phyloP scores from a whole-genome alignment of 2,329 filamentous ascomycete species.

The Botryotinia calthae region DNA sequence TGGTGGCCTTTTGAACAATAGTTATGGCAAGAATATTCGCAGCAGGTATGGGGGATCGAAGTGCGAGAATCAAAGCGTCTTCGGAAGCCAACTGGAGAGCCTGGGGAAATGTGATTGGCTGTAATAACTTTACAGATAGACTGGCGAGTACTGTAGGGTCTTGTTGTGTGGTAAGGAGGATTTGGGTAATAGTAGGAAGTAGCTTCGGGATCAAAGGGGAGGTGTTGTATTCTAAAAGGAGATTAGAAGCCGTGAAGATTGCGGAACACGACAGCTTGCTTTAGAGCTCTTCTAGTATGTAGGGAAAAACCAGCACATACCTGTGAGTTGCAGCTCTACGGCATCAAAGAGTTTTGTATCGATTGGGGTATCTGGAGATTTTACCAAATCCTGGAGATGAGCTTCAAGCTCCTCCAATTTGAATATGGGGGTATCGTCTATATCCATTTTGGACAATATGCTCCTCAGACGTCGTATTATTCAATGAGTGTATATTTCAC shows the following conservation, averaged over 20 bases:
- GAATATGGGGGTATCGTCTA: conserved; percentile 19
- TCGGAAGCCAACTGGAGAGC: conserved; percentile 52
- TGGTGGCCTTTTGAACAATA: conserved; percentile 55
- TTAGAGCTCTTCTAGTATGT: background rate
- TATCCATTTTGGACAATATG: background rate
- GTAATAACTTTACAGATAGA: conserved; percentile 55
- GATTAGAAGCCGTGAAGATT: conserved; percentile 20
- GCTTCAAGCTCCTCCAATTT: conserved; percentile 52
- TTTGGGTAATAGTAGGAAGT: conserved; percentile 52
- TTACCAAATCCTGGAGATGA: conserved; percentile 52
- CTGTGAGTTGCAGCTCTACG: conserved; percentile 57
- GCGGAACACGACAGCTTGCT: background rate
- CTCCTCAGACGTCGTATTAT: background rate
- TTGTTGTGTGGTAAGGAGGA: conserved; percentile 51
- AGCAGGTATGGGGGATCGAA: conserved; percentile 53
- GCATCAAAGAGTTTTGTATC: conserved; percentile 55
- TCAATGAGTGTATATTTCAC: background rate
- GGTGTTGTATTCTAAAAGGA: conserved; percentile 49
- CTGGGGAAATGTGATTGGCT: conserved; percentile 52
- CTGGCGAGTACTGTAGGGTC: conserved; percentile 53
- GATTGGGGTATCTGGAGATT: conserved; percentile 45
- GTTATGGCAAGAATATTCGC: conserved; percentile 57
- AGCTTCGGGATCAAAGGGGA: conserved; percentile 51
- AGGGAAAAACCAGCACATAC: conserved; percentile 37
- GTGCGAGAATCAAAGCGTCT: conserved; percentile 50